Evolutionary conservation across 805 yeast species (phyloP).

Genomic region (Candida lessepsii): DNA sequence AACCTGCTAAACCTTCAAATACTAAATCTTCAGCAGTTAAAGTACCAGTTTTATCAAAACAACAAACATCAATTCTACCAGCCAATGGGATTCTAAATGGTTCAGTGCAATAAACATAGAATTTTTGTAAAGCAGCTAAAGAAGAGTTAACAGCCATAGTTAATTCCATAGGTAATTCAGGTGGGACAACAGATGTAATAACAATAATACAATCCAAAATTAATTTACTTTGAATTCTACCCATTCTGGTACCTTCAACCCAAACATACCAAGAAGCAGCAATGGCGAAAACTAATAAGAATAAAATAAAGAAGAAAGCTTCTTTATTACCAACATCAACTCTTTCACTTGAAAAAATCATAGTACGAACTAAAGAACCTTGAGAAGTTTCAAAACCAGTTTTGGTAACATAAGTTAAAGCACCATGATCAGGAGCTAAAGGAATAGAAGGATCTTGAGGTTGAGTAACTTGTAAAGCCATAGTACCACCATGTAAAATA

Average conservation of each 20-base stretch:
- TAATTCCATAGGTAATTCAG: conserved; percentile 97
- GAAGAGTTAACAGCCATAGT: conserved; percentile 97
- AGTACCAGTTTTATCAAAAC: conserved; percentile 98
- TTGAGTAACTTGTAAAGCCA: conserved; percentile 84
- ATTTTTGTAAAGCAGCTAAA: conserved; percentile 80
- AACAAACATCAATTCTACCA: conserved; percentile 96
- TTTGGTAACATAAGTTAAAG: conserved; percentile 82
- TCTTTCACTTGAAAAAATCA: conserved; percentile 96
- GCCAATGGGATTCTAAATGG: conserved; percentile 98
- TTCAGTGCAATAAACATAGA: conserved; percentile 92
- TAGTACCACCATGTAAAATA: conserved; percentile 91
- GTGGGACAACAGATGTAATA: conserved; percentile 97
- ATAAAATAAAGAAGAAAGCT: conserved; percentile 87
- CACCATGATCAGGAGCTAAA: conserved; percentile 87
- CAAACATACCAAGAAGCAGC: conserved; percentile 98
- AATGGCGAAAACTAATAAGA: conserved; percentile 85
- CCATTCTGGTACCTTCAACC: conserved; percentile 96
- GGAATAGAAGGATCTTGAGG: conserved; percentile 54
- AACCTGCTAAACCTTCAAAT: conserved; percentile 94
- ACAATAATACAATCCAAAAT: conserved; percentile 94
- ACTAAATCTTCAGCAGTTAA: conserved; percentile 94
- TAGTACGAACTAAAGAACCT: conserved; percentile 94
- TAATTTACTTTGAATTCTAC: conserved; percentile 90
- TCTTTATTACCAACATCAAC: conserved; percentile 95
- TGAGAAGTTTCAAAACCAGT: conserved; percentile 99